Evolutionary conservation across 2,329 filamentous ascomycete genomes (phyloP), one percentile per base, ranked within the genome.

Genomic region (Ceratocystis ficicola): DNA sequence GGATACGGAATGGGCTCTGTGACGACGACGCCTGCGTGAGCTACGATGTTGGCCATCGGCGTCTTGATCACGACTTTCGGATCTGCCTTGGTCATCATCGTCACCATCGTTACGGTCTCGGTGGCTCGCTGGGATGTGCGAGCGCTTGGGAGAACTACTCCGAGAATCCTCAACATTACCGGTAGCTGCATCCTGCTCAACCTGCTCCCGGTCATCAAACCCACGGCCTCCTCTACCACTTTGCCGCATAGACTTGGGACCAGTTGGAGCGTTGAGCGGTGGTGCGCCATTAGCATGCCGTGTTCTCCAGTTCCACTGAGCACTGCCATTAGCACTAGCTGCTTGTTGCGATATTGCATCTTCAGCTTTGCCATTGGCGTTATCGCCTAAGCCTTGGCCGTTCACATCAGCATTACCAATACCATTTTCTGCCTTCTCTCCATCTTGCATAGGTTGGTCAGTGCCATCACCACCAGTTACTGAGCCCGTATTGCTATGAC

Each of bases 241-340:
- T 75, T 94, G 88, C 69, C 93, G 84, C 90, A 97, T 95, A 20
- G 94, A 94, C 76, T 94, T 92, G 61, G 94, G 94, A 8, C 92
- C 94, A 65, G 88, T 95, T 32, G 94, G 94, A 32, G 94, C 94
- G 76, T 81, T 90, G 76, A 85, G 75, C 57, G 84, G 84, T 63
- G 77, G 75, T 44, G 63, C 63, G 6, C 41, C 55, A 28, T 46
- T 60, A 36, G 41, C 63, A 60, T 61, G 63, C 7, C 63, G 63
- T 25, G 52, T 48, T 50, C 57, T 65, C 63, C 63, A 65, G 55
- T 60, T 57, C 52, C 52, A 57, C 52, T 57, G 52, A 12, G 25
- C 6, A 32, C 20, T 65, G 17, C 30, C 44, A 50, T 32, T 48
- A 22, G 32, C 41, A 63, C 20, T 63, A 22, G 32, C 41, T 65